Evolutionary conservation across 73 alveolate genomes (phyloP).

Genomic region (Tetrahymena borealis): DNA sequence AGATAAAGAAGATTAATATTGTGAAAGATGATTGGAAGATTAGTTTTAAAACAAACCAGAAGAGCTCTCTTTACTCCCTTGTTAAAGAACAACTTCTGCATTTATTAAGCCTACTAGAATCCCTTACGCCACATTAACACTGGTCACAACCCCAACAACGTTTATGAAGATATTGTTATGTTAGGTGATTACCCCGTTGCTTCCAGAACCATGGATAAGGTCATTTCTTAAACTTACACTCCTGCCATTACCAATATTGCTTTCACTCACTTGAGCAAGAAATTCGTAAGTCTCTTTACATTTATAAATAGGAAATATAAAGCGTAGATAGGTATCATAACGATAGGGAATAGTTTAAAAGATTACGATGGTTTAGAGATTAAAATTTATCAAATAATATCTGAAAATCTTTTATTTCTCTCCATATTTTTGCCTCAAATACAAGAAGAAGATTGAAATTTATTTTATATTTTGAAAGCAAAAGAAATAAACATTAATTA

Average conservation of each 20-base stretch:
- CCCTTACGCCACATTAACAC: slow-evolving; percentile 2
- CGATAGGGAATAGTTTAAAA: background rate
- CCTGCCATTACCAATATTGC: background rate
- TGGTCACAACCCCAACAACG: background rate
- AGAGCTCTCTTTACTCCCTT: background rate
- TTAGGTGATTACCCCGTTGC: background rate
- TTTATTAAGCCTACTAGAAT: background rate
- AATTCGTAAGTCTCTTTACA: background rate
- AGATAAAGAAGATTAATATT: background rate
- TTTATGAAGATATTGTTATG: background rate
- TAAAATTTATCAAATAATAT: background rate
- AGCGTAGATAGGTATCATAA: background rate
- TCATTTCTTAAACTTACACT: background rate
- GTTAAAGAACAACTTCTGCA: background rate
- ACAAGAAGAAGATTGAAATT: too few species aligned
- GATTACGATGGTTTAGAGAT: background rate
- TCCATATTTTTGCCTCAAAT: too few species aligned
- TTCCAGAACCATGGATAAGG: background rate
- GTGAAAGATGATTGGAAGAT: background rate
- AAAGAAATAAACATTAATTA: too few species aligned
- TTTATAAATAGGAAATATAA: background rate
- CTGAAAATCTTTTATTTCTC: too few species aligned
- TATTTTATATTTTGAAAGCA: too few species aligned
- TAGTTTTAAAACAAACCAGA: slow-evolving; percentile 1
- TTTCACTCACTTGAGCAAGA: background rate